Conservation (phyloP, 1,139 yeast genomes). For the Kodamaea alishanica region DNA sequence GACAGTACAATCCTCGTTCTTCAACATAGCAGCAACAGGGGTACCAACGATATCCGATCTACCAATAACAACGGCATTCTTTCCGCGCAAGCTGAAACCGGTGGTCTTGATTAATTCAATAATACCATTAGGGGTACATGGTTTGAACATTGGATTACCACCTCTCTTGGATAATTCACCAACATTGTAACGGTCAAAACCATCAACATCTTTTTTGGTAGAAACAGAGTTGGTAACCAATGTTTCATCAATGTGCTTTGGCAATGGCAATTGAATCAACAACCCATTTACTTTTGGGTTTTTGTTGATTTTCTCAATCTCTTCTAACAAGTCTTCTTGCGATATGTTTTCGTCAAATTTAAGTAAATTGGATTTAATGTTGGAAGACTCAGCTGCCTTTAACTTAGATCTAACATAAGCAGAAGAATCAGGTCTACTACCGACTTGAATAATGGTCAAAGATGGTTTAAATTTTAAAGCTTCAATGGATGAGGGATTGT, state of each 20-base stretch:
- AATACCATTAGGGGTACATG: slow-evolving; percentile 80
- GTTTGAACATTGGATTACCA: slow-evolving; percentile 66
- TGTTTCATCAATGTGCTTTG: slow-evolving; percentile 66
- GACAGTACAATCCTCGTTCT: slow-evolving; percentile 71
- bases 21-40: slow-evolving; percentile 70
- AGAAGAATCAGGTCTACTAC: slow-evolving; percentile 71
- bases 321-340: slow-evolving; percentile 53
- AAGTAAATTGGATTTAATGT: slow-evolving; percentile 55
- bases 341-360: slow-evolving; percentile 55
- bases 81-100: slow-evolving; percentile 56
- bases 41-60: slow-evolving; percentile 83
- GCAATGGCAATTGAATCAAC: slow-evolving; percentile 71
- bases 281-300: slow-evolving; percentile 68
- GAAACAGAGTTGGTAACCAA: slow-evolving; percentile 63
- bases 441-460: slow-evolving; percentile 71
- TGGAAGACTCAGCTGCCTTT: slow-evolving; percentile 68
- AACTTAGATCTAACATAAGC: slow-evolving; percentile 74
- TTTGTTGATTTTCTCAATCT: slow-evolving; percentile 54
- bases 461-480: slow-evolving; percentile 52
- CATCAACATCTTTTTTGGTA: slow-evolving; percentile 74
- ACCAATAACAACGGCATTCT: slow-evolving; percentile 74
- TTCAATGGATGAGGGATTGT: slow-evolving; percentile 24
- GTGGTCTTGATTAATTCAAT: slow-evolving; percentile 65
- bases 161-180: slow-evolving; percentile 75
- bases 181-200: slow-evolving; percentile 69